Base-by-base conservation (phyloP, 345 rosid genomes). In the Jatropha curcas region DNA sequence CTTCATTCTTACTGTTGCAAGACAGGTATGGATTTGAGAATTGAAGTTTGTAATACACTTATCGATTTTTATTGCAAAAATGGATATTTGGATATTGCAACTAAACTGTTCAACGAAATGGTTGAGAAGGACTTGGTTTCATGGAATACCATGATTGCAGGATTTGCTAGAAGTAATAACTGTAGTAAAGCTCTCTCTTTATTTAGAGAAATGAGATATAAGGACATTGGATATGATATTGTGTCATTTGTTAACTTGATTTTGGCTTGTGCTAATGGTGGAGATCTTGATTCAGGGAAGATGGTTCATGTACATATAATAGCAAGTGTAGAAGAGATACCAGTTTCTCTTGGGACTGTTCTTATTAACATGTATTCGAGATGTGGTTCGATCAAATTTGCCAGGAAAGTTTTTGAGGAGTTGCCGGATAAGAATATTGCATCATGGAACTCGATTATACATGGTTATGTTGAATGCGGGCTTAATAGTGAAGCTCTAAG, bases 61-160 rank as follows among this genome's bases (percentile, higher is more conserved):
- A 67, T 78, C n/a, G 81, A 72, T 30, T 67, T 81, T 67, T 78
- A 81, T 57, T 76, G 74, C 17, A 75, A 81, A 39, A 59, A 41
- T 37, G 77, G 82, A 30, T 28, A 31, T 37, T 25, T 66, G 56
- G 65, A 46, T n/a, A 60, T 43, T 50, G 84, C 79, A 13, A 65
- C 13, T 50, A 71, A 35, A 10, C 28, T 81, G 74, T 78, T 78
- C 65, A 63, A 35, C 7, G 68, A 27, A 24, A 71, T 75, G 82
- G 41, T 16, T 50, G 31, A 50, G 20, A 69, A 37, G 70, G 81
- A 77, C 70, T 60, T 75, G 46, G 77, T 78, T 62, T 68, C 82
- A 9, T 78, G 84, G 84, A 81, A 81, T 72, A 78, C 79, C 17
- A 79, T 79, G 78, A 59, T 79, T 51, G 82, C 72, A 34, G 82